Base-by-base conservation (phyloP, 495 filamentous ascomycete species). In the Talaromyces ruber region DNA sequence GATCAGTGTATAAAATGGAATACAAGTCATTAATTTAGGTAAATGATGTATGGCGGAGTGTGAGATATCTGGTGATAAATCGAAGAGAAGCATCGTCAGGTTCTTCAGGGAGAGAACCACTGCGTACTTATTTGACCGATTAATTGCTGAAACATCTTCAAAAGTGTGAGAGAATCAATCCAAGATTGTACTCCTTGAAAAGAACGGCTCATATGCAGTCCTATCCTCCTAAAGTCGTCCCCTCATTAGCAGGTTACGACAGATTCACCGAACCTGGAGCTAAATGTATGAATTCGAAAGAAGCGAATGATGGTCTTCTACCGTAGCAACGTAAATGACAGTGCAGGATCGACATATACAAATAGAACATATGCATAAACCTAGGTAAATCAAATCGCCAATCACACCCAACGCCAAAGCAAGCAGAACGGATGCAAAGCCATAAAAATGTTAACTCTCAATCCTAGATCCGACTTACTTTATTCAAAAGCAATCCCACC, bases 1-100 rank as follows among this genome's bases (percentile, higher is more conserved):
- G 85, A 87, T 39, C 91, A 95, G 45, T 97, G 94, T 75, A 84
- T 97, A 21, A 70, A 79, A 66, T 98, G 94, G 94, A 98, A 97
- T 73, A 71, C 75, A 61, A 30, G 25, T 50, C 59, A 60, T 60
- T 60, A 22, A 34, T 32, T 16, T 24, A 37, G 28, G 18, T 21
- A 28, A 7, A 57, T 57, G 54, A 34, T 58, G n/a, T 39, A 34
- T 12, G 39, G 21, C 14, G 12, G 12, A 21, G 32, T 32, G 18
- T 9, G 9, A 16, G 3, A 26, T 24, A 1, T 34, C 30, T 2
- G 30, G 12, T 34, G 30, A 12, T 11, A 34, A 34, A 11, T 11
- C 4, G 30, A 34, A 0, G 30, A 8, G 9, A 34, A 2, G 30
- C 30, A 34, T 34, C 11, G 3, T 8, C 3, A 34, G 30, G 12